Evolutionary conservation across 805 yeast genomes (phyloP), one percentile per base, ranked within the genome.

Genomic region (Pichia cabralensis): DNA sequence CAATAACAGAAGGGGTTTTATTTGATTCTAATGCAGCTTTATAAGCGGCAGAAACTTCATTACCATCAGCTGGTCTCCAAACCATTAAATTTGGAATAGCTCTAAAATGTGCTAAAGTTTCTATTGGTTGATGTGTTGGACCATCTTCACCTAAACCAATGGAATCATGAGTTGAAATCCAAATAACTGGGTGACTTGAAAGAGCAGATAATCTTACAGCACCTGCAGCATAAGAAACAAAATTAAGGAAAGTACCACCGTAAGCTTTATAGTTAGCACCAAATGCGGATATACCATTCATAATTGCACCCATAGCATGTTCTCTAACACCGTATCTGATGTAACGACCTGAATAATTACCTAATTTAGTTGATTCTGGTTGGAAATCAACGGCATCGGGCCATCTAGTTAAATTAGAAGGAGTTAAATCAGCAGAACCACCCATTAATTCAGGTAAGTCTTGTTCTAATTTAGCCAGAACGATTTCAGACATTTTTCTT

Each of bases 231-330:
- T 81, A 81, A 10, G 78, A 71, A 44, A 72, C 79, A 52, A 89
- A 89, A 77, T 92, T 89, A 63, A 89, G 72, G 86, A 89, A 89
- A 56, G 98, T 89, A 65, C 95, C 97, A 62, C 96, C 96, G 68
- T 78, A 88, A 50, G 86, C 79, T 63, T 78, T 81, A 72, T 69
- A 76, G 68, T 83, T 84, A 45, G 81, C 82, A 65, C 81, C 81
- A 56, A 66, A 89, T 36, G 96, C 96, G 40, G 92, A 71, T 51
- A 89, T 81, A 80, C 98, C 98, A 67, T 92, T 89, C 76, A 88
- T 73, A 61, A 88, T 81, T 46, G 96, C 96, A 67, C 95, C 96
- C 96, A 89, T 86, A 62, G 84, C 96, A 66, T 92, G 97, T 72
- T 89, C 98, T 67, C 98, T 81, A 47, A 89, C 95, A 78, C 98